Conservation (phyloP, 169 alveolate genomes). For the Plasmodium inui region DNA sequence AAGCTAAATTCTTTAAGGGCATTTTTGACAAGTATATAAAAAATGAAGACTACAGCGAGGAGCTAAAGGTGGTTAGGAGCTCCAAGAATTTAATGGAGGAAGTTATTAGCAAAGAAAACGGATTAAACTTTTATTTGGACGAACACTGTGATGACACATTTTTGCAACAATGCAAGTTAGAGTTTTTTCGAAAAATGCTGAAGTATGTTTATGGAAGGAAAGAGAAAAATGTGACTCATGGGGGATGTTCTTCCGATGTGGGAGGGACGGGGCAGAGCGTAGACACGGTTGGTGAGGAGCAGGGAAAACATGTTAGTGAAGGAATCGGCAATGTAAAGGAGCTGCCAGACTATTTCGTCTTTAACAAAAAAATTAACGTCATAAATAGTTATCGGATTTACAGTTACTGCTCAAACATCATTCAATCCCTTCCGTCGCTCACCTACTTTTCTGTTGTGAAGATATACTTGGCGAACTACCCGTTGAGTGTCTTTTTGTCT, state of each 20-base stretch:
- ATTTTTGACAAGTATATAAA: slow-evolving; percentile 50
- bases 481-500: slow-evolving; percentile 55
- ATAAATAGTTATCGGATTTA: slow-evolving; percentile 46
- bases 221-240: background rate
- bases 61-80: slow-evolving; percentile 16
- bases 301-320: background rate
- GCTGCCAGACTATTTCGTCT: background rate
- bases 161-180: slow-evolving; percentile 30
- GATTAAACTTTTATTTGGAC: slow-evolving; percentile 53
- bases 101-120: slow-evolving; percentile 62
- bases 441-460: slow-evolving; percentile 61
- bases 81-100: slow-evolving; percentile 44
- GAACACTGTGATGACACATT: slow-evolving; percentile 25
- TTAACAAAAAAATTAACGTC: slow-evolving; percentile 57
- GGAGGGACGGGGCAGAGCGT: background rate
- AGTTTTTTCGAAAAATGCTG: slow-evolving; percentile 37
- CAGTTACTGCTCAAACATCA: slow-evolving; percentile 47
- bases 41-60: slow-evolving; percentile 59
- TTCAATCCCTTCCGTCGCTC: slow-evolving; percentile 66
- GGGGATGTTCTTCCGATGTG: background rate
- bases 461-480: slow-evolving; percentile 57
- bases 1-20: slow-evolving; percentile 43
- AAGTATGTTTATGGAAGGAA: slow-evolving; percentile 6
- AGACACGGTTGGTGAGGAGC: background rate
- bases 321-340: background rate